Conservation (phyloP, 2,329 filamentous ascomycete genomes). For the Pseudogymnoascus pannorum region DNA sequence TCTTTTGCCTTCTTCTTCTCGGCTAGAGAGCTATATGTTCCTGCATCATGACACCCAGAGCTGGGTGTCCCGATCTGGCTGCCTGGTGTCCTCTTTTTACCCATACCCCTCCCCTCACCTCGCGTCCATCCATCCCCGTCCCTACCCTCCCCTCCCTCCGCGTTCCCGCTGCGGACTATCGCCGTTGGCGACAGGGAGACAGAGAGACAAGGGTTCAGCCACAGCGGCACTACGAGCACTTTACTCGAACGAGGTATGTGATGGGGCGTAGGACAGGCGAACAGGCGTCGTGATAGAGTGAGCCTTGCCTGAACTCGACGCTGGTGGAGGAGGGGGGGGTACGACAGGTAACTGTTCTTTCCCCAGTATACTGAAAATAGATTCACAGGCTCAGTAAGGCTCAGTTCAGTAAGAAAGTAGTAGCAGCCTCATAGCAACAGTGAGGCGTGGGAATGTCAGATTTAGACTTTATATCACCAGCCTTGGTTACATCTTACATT, state of each 20-base stretch:
- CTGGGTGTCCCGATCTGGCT: background rate
- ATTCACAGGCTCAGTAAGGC: no score
- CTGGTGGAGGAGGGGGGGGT: background rate
- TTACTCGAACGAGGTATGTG: background rate
- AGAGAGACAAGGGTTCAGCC: background rate
- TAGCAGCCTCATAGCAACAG: background rate
- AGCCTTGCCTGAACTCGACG: background rate
- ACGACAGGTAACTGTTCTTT: background rate
- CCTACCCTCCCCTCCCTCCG: background rate
- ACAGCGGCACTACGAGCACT: background rate
- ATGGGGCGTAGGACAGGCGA: background rate
- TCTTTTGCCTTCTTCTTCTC: background rate
- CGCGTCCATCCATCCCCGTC: background rate
- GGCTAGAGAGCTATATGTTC: background rate
- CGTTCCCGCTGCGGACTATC: background rate
- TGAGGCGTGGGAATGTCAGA: slow-evolving; percentile 1
- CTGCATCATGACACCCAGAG: background rate
- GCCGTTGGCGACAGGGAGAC: slow-evolving; percentile 2
- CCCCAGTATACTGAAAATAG: background rate
- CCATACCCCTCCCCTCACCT: background rate
- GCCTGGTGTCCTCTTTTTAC: background rate
- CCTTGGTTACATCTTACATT: no score
- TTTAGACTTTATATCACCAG: background rate
- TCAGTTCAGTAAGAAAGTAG: background rate
- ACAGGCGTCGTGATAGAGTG: background rate